These are phyloP conservation scores for Lumnitzera littorea DNA, from an alignment of 345 rosid species.

Conservation along the genomic window DNA sequence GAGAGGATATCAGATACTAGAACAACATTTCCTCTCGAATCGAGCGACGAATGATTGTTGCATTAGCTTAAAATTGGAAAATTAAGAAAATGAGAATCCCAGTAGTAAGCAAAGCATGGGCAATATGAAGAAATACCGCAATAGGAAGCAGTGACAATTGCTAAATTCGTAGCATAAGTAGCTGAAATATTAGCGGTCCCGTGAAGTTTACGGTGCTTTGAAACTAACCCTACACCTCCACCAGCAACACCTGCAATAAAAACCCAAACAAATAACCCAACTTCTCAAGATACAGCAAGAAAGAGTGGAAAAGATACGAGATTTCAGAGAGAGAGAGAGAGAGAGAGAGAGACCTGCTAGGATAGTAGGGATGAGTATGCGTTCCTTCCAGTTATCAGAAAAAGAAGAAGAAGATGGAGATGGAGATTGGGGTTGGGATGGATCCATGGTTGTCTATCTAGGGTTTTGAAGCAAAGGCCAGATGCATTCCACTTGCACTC, in stretches of 20 bases:
- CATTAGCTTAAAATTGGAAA: too few species aligned
- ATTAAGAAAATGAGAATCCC: neutral
- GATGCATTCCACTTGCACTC: too few species aligned
- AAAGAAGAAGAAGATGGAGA: slow-evolving; percentile 14
- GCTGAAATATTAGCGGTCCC: slow-evolving; percentile 55
- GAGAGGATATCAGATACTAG: too few species aligned
- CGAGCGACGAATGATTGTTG: too few species aligned
- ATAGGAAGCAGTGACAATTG: slow-evolving; percentile 67
- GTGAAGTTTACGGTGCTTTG: slow-evolving; percentile 52
- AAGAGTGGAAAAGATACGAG: neutral
- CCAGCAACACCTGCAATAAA: slow-evolving; percentile 44
- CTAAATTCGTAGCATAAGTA: slow-evolving; percentile 59
- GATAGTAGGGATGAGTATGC: slow-evolving; percentile 46
- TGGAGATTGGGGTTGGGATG: too few species aligned
- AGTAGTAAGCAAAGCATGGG: neutral
- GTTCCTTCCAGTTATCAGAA: slow-evolving; percentile 47
- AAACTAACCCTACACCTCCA: slow-evolving; percentile 62
- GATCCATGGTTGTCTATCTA: too few species aligned
- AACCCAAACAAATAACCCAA: neutral
- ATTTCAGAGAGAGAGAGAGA: slow-evolving; percentile 3
- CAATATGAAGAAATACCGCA: slow-evolving; percentile 42
- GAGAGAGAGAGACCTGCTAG: slow-evolving; percentile 44
- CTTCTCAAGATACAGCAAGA: neutral
- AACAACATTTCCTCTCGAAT: too few species aligned
- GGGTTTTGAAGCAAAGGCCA: too few species aligned